Conservation (phyloP, 805 yeast species). For the Candida methanosorbosa region DNA sequence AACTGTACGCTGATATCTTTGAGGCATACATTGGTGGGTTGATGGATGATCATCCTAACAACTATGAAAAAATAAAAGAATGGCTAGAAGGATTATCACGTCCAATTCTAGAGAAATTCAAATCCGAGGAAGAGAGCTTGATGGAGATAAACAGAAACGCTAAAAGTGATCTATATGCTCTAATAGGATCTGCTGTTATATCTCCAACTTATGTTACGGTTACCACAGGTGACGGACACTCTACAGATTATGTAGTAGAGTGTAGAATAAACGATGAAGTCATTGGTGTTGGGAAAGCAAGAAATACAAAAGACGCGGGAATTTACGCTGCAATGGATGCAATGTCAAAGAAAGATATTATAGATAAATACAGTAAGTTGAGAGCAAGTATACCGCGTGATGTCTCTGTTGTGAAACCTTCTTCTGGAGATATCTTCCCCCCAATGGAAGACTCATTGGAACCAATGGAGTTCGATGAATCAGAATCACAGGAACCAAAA, state of each 20-base stretch:
- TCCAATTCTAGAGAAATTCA: slow-evolving; percentile 27
- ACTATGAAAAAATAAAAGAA: slow-evolving; percentile 37
- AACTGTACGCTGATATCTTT: slow-evolving; percentile 79
- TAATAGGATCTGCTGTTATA: slow-evolving; percentile 66
- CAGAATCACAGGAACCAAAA: too few relatives aligned
- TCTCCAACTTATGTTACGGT: slow-evolving; percentile 51
- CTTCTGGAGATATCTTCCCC: too few relatives aligned
- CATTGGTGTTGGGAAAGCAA: slow-evolving; percentile 68
- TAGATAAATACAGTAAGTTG: slow-evolving; percentile 55
- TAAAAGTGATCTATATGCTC: slow-evolving; percentile 66
- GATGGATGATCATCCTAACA: slow-evolving; percentile 42
- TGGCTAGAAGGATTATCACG: slow-evolving; percentile 50
- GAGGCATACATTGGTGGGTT: slow-evolving; percentile 94
- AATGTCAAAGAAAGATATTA: slow-evolving; percentile 42
- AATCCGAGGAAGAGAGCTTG: too few relatives aligned
- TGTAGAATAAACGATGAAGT: slow-evolving; percentile 58
- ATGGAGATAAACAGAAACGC: slow-evolving; percentile 48
- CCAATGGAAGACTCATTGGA: too few relatives aligned
- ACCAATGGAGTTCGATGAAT: too few relatives aligned
- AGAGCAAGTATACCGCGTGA: too few relatives aligned
- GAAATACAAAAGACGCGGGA: slow-evolving; percentile 70
- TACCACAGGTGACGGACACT: slow-evolving; percentile 28
- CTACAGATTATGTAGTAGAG: slow-evolving; percentile 47
- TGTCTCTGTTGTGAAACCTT: too few relatives aligned
- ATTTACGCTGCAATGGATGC: slow-evolving; percentile 80